Conservation (phyloP, 2,329 filamentous ascomycete genomes). For the Cercospora zeina region DNA sequence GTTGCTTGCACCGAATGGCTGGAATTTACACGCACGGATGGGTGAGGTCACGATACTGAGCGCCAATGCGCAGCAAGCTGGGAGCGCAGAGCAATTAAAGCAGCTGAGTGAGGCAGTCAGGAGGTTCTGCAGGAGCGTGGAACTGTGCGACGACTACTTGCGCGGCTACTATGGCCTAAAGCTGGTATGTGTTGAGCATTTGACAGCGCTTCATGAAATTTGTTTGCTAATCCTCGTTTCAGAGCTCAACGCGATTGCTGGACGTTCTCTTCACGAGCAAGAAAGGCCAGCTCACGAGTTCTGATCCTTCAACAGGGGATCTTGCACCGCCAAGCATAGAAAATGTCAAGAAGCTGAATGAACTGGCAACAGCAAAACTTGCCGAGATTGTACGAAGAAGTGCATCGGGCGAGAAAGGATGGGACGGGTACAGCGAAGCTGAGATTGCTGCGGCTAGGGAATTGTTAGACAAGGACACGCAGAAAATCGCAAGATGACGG, state of each 20-base stretch:
- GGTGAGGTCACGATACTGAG: constrained; percentile 81
- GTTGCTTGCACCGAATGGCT: constrained; percentile 83
- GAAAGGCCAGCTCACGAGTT: constrained; percentile 38
- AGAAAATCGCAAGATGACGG: constrained; percentile 38
- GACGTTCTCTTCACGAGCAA: constrained; percentile 30
- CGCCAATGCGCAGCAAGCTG: constrained; percentile 39
- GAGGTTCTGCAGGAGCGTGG: constrained; percentile 85
- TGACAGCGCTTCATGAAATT: not conserved
- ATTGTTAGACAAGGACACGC: constrained; percentile 59
- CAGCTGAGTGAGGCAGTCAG: constrained; percentile 72
- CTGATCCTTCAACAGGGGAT: constrained; percentile 41
- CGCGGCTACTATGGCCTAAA: constrained; percentile 92
- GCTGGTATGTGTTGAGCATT: constrained; percentile 57
- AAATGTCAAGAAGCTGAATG: constrained; percentile 67
- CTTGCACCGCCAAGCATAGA: constrained; percentile 56
- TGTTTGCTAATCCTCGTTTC: constrained; percentile 9
- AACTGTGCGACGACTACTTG: constrained; percentile 90
- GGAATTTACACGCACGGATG: constrained; percentile 90
- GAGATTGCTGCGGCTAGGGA: constrained; percentile 72
- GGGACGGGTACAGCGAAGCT: constrained; percentile 70
- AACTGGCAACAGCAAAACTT: constrained; percentile 71
- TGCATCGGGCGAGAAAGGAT: constrained; percentile 61
- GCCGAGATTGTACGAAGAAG: constrained; percentile 71
- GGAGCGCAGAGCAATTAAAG: constrained; percentile 44
- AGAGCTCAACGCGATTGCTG: constrained; percentile 33